A percentile compares a stretch with the other conserved stretches of the same genome.
phyloP scores from a whole-genome alignment of 1,139 yeast species.

The Geotrichum fermentans region DNA sequence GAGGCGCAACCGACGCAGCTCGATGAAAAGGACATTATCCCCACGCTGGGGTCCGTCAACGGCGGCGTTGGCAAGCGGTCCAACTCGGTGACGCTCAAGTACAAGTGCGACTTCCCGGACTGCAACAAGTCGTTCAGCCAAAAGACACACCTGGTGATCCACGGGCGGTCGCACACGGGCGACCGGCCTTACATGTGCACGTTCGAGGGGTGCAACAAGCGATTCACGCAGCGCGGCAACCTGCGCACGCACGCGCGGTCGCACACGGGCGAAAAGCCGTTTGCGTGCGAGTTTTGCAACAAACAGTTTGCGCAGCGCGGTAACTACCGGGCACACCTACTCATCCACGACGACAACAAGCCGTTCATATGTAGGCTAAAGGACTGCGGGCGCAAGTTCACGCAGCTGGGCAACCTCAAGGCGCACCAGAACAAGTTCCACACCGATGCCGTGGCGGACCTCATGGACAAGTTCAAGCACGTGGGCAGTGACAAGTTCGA shows the following conservation, averaged over 20 bases:
- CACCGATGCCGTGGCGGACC: conserved; percentile 56
- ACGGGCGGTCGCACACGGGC: conserved; percentile 83
- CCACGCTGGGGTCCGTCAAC: conserved; percentile 61
- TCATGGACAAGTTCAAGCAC: conserved; percentile 46
- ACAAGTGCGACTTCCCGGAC: conserved; percentile 57
- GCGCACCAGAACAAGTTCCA: conserved; percentile 92
- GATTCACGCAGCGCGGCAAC: conserved; percentile 91
- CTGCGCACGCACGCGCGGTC: conserved; percentile 76
- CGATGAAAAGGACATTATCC: conserved; percentile 43
- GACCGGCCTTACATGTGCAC: conserved; percentile 59
- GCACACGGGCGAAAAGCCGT: conserved; percentile 89
- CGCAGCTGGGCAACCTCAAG: conserved; percentile 88
- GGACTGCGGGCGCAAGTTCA: conserved; percentile 75
- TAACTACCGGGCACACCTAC: conserved; percentile 76
- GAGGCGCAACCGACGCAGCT: conserved; percentile 29
- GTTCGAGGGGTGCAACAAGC: conserved; percentile 54
- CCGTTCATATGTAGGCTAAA: conserved; percentile 80
- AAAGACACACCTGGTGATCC: conserved; percentile 90
- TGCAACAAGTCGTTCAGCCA: conserved; percentile 83
- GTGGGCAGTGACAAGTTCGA: conserved; percentile 29
- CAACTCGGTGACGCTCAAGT: conserved; percentile 37
- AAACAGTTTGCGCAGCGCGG: conserved; percentile 83
- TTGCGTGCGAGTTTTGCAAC: conserved; percentile 66
- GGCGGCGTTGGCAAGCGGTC: conserved; percentile 79
- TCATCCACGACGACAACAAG: conserved; percentile 73